Conservation (phyloP, 768 basidiomycete species). For the Udeniomyces megalosporus region DNA sequence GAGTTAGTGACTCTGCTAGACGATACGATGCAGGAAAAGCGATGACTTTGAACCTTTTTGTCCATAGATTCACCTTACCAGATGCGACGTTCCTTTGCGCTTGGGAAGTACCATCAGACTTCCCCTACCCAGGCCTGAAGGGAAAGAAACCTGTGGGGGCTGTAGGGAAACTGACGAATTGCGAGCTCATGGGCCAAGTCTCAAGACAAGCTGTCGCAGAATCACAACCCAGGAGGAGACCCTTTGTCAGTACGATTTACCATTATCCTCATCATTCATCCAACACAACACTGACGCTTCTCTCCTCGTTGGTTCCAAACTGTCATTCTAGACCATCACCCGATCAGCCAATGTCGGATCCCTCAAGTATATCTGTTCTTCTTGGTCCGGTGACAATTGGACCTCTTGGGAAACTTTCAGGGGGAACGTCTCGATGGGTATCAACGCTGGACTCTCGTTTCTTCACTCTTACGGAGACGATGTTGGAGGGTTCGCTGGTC, state of each 20-base stretch:
- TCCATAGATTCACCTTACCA: constrained; percentile 6
- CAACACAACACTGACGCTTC: too few species aligned
- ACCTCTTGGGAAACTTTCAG: constrained; percentile 26
- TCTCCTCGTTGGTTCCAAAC: too few species aligned
- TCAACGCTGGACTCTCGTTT: constrained; percentile 20
- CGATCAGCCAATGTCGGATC: constrained; percentile 28
- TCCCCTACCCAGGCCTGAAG: not conserved
- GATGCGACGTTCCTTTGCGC: not conserved
- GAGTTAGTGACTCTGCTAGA: constrained; percentile 20
- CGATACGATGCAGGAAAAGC: constrained; percentile 17
- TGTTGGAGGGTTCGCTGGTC: constrained; percentile 28
- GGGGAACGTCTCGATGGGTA: constrained; percentile 25
- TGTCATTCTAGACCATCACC: constrained; percentile 16
- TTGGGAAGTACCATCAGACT: not conserved
- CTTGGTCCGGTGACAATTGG: constrained; percentile 28
- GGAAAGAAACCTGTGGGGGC: constrained; percentile 6
- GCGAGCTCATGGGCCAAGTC: constrained; percentile 22
- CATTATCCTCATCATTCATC: not conserved
- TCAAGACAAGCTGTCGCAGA: constrained; percentile 21
- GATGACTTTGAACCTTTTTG: constrained; percentile 18
- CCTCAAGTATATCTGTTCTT: constrained; percentile 24
- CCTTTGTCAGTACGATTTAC: constrained; percentile 19
- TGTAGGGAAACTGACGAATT: constrained; percentile 2
- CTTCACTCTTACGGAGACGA: constrained; percentile 23
- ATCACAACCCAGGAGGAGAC: constrained; percentile 20